phyloP scores from a whole-genome alignment of 2,329 filamentous ascomycete species.

The Ascochyta viciae-villosae region DNA sequence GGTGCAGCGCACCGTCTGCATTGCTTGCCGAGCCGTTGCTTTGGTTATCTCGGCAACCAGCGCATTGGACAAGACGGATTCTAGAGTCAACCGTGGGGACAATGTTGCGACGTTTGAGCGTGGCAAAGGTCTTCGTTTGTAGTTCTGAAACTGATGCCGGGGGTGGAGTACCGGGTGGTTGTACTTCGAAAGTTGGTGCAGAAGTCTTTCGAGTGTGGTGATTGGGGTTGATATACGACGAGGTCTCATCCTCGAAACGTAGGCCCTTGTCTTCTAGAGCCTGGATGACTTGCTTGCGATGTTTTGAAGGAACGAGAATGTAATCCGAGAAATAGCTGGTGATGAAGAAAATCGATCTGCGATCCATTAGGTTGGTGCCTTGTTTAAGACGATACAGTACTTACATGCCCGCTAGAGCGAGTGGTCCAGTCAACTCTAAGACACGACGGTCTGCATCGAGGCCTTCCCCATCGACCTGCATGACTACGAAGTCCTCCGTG shows the following conservation, averaged over 20 bases:
- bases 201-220: conserved; percentile 58
- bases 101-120: conserved; percentile 80
- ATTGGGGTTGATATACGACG: conserved; percentile 67
- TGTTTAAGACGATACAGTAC: conserved; percentile 25
- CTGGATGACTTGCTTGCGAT: conserved; percentile 75
- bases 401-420: conserved; percentile 87
- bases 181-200: conserved; percentile 55
- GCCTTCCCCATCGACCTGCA: conserved; percentile 88
- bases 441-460: conserved; percentile 91
- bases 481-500: conserved; percentile 82
- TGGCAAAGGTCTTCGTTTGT: conserved; percentile 80
- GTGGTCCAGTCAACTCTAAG: conserved; percentile 86
- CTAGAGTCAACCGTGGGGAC: conserved; percentile 72
- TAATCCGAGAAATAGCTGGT: conserved; percentile 98
- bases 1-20: conserved; percentile 54
- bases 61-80: conserved; percentile 82
- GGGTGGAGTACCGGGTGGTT: conserved; percentile 71
- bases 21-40: conserved; percentile 38
- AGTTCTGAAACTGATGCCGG: conserved; percentile 80
- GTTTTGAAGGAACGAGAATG: conserved; percentile 83
- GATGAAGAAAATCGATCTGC: conserved; percentile 92
- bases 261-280: conserved; percentile 83
- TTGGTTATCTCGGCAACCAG: conserved; percentile 62
- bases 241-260: conserved; percentile 71
- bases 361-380: conserved; percentile 7